phyloP scores from a whole-genome alignment of 2,329 filamentous ascomycete genomes.

The Acrocalymma vagum region DNA sequence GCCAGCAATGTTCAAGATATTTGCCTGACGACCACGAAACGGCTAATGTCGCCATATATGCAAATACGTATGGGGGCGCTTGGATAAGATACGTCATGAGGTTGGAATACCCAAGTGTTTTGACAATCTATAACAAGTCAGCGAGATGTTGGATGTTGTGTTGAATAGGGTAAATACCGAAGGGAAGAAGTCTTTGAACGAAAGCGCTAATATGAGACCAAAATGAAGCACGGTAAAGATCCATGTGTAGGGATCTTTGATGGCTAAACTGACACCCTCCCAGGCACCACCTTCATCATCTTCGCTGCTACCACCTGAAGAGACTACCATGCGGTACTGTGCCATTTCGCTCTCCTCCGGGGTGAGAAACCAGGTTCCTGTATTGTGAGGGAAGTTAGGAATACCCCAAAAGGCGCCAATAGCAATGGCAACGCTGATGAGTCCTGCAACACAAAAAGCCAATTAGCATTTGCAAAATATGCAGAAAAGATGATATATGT shows the following conservation, averaged over 20 bases:
- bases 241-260: conserved; percentile 48
- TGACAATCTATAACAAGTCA: too few species aligned
- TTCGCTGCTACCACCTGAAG: conserved; percentile 37
- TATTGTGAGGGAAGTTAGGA: conserved; percentile 28
- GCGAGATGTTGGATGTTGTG: too few species aligned
- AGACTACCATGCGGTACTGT: conserved; percentile 27
- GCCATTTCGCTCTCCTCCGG: conserved; percentile 16
- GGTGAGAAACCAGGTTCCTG: conserved; percentile 6
- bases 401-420: conserved; percentile 45
- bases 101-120: conserved; percentile 4
- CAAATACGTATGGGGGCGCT: conserved; percentile 45
- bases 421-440: too few species aligned
- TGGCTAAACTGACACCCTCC: conserved; percentile 43
- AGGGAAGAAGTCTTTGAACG: conserved; percentile 36
- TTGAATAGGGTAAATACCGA: too few species aligned
- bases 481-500: conserved; percentile 58
- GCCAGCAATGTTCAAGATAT: conserved; percentile 26
- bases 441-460: too few species aligned
- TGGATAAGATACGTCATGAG: conserved; percentile 47
- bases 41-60: conserved; percentile 20
- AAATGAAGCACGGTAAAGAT: conserved; percentile 49
- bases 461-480: too few species aligned
- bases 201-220: conserved; percentile 28
- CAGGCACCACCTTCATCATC: conserved; percentile 48
- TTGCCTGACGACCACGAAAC: conserved; percentile 25